Evolutionary conservation across 768 basidiomycete genomes (phyloP), one percentile per base, ranked within the genome.

Genomic region (Termitomyces sp.): DNA sequence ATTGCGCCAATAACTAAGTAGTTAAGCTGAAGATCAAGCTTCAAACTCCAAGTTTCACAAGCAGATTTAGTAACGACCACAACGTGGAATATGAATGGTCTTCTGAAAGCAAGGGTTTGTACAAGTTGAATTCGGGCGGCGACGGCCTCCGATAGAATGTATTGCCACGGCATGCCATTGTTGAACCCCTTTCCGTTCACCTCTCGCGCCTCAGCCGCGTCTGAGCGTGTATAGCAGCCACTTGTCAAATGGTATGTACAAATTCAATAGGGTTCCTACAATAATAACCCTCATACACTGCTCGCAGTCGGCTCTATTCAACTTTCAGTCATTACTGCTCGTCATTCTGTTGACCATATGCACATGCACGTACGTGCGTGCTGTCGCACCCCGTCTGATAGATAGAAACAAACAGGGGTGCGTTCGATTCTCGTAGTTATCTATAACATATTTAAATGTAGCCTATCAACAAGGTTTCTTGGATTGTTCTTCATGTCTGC

Each of bases 371-470:
- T 99, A 98, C 71, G 81, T 95, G 14, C 86, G 97, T 44, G 86
- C 91, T 0, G 87, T 95, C 16, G 87, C 91, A 3, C 97, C 97
- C 11, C 81, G 91, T 25, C 76, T 98, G 5, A 80, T 98, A 12
- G 97, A 99, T 71, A 79, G 89, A 61, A 98, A 98, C 71, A 94
- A 94, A 73, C 81, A 93, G 72, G 96, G 97, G 96, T 96, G 63
- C 61, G 81, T 66, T 5, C 34, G n/a, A 30, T n/a, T 35, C 12
- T 42, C 14, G 34, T 27, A 32, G 14, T 32, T 14, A 11, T 4
- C 44, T 32, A 7, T 49, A 30, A 8, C 44, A n/a, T 27, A 25
- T n/a, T 21, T 50, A 57, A 56, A 25, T 11, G 41, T 23, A 17
- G 16, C 37, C 37, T 35, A 37, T 10, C 35, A 37, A 37, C 25